Conservation (phyloP, 306 rosid species). For the Cajanus cajan region DNA sequence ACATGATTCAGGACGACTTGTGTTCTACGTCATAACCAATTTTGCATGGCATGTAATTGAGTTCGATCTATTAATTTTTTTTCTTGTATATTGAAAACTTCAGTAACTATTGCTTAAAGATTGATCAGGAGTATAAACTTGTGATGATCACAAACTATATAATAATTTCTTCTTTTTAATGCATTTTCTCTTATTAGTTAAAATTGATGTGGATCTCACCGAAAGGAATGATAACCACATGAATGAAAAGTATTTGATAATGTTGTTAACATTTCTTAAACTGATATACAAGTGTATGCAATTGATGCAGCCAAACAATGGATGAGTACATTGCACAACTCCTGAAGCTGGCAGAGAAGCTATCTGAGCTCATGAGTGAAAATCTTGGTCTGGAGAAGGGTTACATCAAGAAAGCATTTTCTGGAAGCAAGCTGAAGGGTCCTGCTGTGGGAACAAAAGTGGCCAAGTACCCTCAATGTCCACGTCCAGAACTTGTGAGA, state of each 20-base stretch:
- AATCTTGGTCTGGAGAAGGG: constrained; percentile 55
- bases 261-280: neutral
- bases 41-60: too few species aligned
- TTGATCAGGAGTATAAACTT: too few species aligned
- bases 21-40: too few species aligned
- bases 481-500: constrained; percentile 45
- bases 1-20: too few species aligned
- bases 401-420: constrained; percentile 50
- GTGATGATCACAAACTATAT: too few species aligned
- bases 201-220: neutral
- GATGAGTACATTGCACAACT: constrained; percentile 1
- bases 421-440: constrained; percentile 34
- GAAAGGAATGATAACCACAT: too few species aligned
- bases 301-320: neutral
- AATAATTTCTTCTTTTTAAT: too few species aligned
- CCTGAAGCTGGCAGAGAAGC: neutral
- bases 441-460: constrained; percentile 78
- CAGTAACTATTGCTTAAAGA: too few species aligned
- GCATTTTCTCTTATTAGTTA: too few species aligned
- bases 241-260: too few species aligned
- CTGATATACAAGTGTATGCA: neutral
- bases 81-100: too few species aligned
- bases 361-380: constrained; percentile 37
- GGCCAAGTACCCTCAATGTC: constrained; percentile 64
- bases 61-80: too few species aligned